Percentiles rank a stretch among this genome's conserved stretches.
phyloP scores from a whole-genome alignment of 805 yeast species.

The Starmera dryadoides region DNA sequence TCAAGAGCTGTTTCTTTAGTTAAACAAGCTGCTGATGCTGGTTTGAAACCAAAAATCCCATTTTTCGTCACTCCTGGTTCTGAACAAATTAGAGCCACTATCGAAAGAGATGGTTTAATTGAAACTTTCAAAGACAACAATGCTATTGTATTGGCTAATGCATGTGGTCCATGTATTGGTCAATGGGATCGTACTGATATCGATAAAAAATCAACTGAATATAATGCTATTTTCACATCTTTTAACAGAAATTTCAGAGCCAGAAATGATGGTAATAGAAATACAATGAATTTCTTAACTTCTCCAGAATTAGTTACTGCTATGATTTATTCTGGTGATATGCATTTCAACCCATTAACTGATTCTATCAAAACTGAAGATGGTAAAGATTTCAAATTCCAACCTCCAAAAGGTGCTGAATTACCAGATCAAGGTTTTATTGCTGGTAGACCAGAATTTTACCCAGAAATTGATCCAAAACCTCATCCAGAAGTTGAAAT shows the following conservation, averaged over 20 bases:
- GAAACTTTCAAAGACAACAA: constrained; percentile 86
- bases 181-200: constrained; percentile 96
- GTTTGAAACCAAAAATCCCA: constrained; percentile 85
- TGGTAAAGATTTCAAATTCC: constrained; percentile 71
- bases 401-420: constrained; percentile 78
- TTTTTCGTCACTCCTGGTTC: constrained; percentile 97
- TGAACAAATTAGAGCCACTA: constrained; percentile 97
- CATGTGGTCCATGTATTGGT: constrained; percentile 99
- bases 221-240: constrained; percentile 90
- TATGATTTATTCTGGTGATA: constrained; percentile 90
- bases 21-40: constrained; percentile 83
- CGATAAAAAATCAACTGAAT: constrained; percentile 51
- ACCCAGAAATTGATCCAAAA: constrained; percentile 64
- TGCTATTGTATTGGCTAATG: constrained; percentile 92
- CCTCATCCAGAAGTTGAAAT: constrained; percentile 54
- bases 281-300: constrained; percentile 96
- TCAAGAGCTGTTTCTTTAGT: constrained; percentile 92
- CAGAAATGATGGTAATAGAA: constrained; percentile 97
- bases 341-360: constrained; percentile 84
- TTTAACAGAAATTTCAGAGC: constrained; percentile 97
- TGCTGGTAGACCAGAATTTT: constrained; percentile 65
- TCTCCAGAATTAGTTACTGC: constrained; percentile 98
- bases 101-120: constrained; percentile 92
- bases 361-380: constrained; percentile 69
- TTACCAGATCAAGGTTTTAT: constrained; percentile 75